Evolutionary conservation across 1,139 yeast species (phyloP), one percentile per base, ranked within the genome.

Genomic region (Kurtzmaniella natalensis): DNA sequence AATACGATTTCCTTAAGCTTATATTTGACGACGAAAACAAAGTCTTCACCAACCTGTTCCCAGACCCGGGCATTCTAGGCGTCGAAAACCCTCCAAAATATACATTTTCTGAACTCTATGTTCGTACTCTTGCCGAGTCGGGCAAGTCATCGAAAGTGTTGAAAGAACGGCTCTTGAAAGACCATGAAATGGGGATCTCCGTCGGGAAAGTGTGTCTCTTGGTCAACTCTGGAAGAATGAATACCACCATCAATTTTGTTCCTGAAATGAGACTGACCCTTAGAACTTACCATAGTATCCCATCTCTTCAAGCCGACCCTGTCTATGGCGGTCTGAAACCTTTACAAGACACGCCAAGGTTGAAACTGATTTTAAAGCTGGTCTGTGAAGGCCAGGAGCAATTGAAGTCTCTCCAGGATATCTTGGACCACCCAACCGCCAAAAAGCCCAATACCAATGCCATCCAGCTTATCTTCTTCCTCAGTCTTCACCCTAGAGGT

Each of bases 251-350:
- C 35, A 89, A 89, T 57, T 92, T 89, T 53, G 95, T 87, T 37
- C 88, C 94, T n/a, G 96, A 88, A 53, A 89, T 89, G 97, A 81
- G 88, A 45, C 87, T 96, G 1, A 92, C 89, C 42, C 68, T 89
- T 45, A 70, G 97, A 47, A 89, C 96, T 0, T 92, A 84, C 53
- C 96, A 89, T 57, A 84, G 95, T 10, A 86, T 92, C 25, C 98
- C 98, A 1, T 78, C 89, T 5, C 66, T 92, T 34, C 97, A 92
- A 53, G 78, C 81, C 2, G 76, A 75, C 42, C 76, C 82, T 9
- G 60, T 60, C 34, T 55, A 66, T 29, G 71, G 69, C 0, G 58
- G 61, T 7, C 70, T 79, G 32, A 86, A 84, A 53, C 94, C 88
- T 37, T 65, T 92, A 28, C 97, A 92, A 58, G 98, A 92, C 55